Percentiles rank a stretch among this genome's conserved stretches.
These are phyloP conservation scores for Phytophthora quininea DNA, from an alignment of 352 stramenopile genomes.

Conservation along the genomic window DNA sequence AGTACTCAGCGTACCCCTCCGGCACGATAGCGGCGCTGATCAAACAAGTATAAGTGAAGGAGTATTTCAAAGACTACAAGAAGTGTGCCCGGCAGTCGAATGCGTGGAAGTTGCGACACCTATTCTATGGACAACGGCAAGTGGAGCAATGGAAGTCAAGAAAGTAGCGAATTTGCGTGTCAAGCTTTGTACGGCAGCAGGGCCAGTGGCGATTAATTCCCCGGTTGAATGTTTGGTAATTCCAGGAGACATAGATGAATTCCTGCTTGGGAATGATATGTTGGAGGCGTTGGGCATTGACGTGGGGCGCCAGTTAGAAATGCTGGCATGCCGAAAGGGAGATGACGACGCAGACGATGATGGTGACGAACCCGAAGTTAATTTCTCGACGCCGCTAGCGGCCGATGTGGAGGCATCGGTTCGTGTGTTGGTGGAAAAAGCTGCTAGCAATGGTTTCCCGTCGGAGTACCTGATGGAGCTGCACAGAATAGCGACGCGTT, in stretches of 20 bases:
- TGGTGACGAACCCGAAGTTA: slow-evolving; percentile 8
- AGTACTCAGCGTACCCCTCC: slow-evolving; percentile 1
- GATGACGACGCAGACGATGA: slow-evolving; percentile 5
- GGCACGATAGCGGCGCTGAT: slow-evolving; percentile 8
- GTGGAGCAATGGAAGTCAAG: slow-evolving; percentile 6
- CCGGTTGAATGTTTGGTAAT: slow-evolving; percentile 10
- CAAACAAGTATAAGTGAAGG: slow-evolving; percentile 9
- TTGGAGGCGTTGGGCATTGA: slow-evolving; percentile 5
- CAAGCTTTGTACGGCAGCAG: slow-evolving; percentile 1
- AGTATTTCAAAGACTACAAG: neutral
- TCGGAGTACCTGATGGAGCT: neutral
- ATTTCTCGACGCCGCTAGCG: neutral
- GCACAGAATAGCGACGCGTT: slow-evolving; percentile 8
- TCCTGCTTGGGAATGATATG: slow-evolving; percentile 13
- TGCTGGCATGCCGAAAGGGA: slow-evolving; percentile 5
- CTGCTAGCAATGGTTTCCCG: slow-evolving; percentile 4
- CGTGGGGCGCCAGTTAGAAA: slow-evolving; percentile 8
- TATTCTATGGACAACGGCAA: neutral
- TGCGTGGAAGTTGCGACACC: slow-evolving; percentile 9
- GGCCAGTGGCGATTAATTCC: slow-evolving; percentile 2
- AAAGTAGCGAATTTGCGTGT: slow-evolving; percentile 7
- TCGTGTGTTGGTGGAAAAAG: neutral
- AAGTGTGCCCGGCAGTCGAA: neutral
- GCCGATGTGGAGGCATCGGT: neutral
- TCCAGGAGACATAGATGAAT: slow-evolving; percentile 7